Evolutionary conservation across 2,329 filamentous ascomycete species (phyloP), one percentile per base, ranked within the genome.

Genomic region (Diaporthe velutina): DNA sequence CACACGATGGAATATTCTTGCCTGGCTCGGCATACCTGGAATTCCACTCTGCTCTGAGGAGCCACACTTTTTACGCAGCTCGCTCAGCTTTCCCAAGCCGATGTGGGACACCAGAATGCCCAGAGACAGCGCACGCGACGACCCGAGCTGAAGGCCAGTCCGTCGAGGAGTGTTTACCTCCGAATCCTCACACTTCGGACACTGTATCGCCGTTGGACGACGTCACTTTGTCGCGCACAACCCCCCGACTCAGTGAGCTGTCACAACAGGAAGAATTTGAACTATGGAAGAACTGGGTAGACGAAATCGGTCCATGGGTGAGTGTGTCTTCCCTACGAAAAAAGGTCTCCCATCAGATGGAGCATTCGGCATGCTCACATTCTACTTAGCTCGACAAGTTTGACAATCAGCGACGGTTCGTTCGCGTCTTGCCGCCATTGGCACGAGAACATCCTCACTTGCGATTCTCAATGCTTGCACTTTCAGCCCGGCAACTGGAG

Each of bases 381-480:
- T 17, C 33, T 10, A 4, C 86, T 30, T 90, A 88, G 88, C 85
- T 91, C 19, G 90, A 91, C 78, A 91, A 90, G 83, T 90, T 90
- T 75, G 89, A 91, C 77, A 85, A 84, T 38, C 82, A 86, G 35
- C 85, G 87, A 25, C 85, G 85, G 5, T 91, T 91, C 77, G 87
- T 87, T 4, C 84, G 89, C 2, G 84, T 89, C 52, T 81, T 91
- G 1, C 87, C 89, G 0, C 82, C 86, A 6, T 78, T 90, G 28
- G 88, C 88, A 2, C 86, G 84, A 40, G 81, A 81, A 22, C 86
- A 86, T 17, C 83, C 85, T 0, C 83, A 86, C 71, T 81, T 90
- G 1, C 81, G 87, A 1, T 89, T 88, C 75, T 86, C 88, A 3
- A 83, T 91, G 2, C 83, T 91, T 0, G 88, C 89, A 0, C 83